Evolutionary conservation across 805 yeast genomes (phyloP).

Genomic region (Teunomyces funiuensis): DNA sequence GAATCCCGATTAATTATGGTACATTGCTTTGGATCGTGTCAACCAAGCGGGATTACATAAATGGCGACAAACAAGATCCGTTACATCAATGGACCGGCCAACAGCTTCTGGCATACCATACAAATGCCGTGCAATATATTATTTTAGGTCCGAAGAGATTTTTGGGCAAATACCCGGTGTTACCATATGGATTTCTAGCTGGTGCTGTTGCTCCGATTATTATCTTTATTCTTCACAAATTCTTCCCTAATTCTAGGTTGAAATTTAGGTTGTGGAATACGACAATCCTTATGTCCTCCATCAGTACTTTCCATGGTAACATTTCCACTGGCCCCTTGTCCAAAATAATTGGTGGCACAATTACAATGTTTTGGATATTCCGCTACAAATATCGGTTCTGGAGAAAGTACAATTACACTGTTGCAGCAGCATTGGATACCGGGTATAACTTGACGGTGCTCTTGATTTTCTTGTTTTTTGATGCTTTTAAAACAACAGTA

Average conservation of each 20-base stretch:
- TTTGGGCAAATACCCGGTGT: constrained; percentile 19
- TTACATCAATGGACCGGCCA: constrained; percentile 29
- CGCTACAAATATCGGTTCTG: constrained; percentile 20
- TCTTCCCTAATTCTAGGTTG: constrained; percentile 16
- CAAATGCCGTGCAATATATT: constrained; percentile 25
- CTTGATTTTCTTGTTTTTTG: constrained; percentile 18
- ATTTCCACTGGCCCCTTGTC: constrained; percentile 24
- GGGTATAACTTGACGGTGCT: constrained; percentile 23
- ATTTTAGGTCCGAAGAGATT: constrained; percentile 23
- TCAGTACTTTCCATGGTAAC: constrained; percentile 25
- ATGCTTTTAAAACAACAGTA: constrained; percentile 13
- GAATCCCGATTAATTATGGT: constrained; percentile 25
- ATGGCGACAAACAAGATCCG: constrained; percentile 21
- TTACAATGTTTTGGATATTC: constrained; percentile 21
- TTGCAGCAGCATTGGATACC: constrained; percentile 26
- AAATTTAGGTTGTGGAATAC: constrained; percentile 25
- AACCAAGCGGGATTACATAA: constrained; percentile 19
- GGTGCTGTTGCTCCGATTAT: constrained; percentile 21
- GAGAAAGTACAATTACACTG: constrained; percentile 24
- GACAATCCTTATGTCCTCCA: constrained; percentile 23
- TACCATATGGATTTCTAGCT: constrained; percentile 23
- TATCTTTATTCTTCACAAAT: constrained; percentile 15
- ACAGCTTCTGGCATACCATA: constrained; percentile 19
- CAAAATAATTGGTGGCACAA: constrained; percentile 22
- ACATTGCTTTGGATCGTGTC: constrained; percentile 23